Evolutionary conservation across 352 stramenopile species (phyloP), one percentile per base, ranked within the genome.

Genomic region (Globisporangium recalcitrans): DNA sequence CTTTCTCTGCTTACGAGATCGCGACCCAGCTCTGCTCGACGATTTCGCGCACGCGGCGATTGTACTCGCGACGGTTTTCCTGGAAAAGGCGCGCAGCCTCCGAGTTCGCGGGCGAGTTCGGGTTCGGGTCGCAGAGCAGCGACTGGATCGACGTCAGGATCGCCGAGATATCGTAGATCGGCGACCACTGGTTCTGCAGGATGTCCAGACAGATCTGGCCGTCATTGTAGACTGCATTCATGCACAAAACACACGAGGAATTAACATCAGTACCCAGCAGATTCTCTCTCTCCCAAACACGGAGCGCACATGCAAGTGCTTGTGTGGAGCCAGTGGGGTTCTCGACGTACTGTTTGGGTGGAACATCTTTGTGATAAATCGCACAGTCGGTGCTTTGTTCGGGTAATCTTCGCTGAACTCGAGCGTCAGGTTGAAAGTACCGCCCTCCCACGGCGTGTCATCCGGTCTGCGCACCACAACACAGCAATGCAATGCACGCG

Each of bases 391-490:
- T 38, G 97, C 93, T 77, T 99, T 99, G 83, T 99, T 99, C n/a
- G 98, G 98, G 78, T 99, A 99, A 66, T 99, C 97, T 74, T 99
- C 97, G 48, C 92, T 97, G 72, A 99, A 99, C 75, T 99, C 94
- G 51, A 99, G 85, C 52, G 97, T 88, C 24, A 99, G 80, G 75
- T 98, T 98, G 75, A 98, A 98, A n/a, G 93, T 98, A 8, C 93
- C 95, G 22, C 97, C 97, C 80, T 99, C 97, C 97, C 97, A 99
- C 7, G 97, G 97, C 42, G 97, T 99, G 69, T 99, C 97, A 72
- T 99, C 96, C 4, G 97, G 97, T 38, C 97, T 97, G 72, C 85
- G 95, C n/a, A 4, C n/a, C 5, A 58, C 53, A 70, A 40, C 38
- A 34, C 11, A 58, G 42, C 36, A 47, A 52, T 7, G 40, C 10